phyloP scores from a whole-genome alignment of 495 filamentous ascomycete species.

The Neurospora sp. region DNA sequence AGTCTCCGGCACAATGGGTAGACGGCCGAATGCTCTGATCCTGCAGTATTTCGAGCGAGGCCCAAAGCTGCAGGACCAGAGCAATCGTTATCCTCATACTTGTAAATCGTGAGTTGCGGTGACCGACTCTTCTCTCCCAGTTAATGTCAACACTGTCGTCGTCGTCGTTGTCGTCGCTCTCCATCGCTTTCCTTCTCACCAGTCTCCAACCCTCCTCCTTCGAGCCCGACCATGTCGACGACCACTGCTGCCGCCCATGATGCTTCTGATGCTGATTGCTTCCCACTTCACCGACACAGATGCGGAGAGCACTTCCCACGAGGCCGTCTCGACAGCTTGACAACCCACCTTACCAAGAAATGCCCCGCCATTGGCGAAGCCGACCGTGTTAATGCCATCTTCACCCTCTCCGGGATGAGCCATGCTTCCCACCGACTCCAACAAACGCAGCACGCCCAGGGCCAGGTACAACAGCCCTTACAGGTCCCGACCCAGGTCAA shows the following conservation, averaged over 20 bases:
- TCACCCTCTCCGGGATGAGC: slow-evolving; percentile 35
- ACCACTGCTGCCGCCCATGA: neutral
- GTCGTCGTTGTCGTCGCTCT: slow-evolving; percentile 1
- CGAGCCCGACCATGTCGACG: neutral
- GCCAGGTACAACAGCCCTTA: slow-evolving; percentile 10
- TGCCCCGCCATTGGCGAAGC: slow-evolving; percentile 62
- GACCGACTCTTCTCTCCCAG: neutral
- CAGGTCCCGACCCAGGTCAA: slow-evolving; percentile 27
- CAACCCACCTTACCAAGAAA: slow-evolving; percentile 68
- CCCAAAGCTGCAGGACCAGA: slow-evolving; percentile 68
- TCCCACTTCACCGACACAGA: slow-evolving; percentile 7
- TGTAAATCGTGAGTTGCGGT: slow-evolving; percentile 49
- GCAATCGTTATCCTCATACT: slow-evolving; percentile 79
- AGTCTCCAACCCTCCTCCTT: neutral
- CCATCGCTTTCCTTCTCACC: neutral
- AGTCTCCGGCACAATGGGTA: slow-evolving; percentile 49
- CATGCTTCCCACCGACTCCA: slow-evolving; percentile 19
- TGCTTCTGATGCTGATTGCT: neutral
- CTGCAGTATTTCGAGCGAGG: slow-evolving; percentile 77
- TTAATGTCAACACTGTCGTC: neutral
- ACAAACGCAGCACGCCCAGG: slow-evolving; percentile 14
- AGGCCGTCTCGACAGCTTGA: slow-evolving; percentile 70
- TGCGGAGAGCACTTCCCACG: slow-evolving; percentile 81
- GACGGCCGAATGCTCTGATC: slow-evolving; percentile 72
- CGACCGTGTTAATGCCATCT: slow-evolving; percentile 55